Percentiles rank a stretch among this genome's conserved stretches.
These are phyloP conservation scores for Rhizopogon roseolus DNA, from an alignment of 768 basidiomycete species.

Conservation along the genomic window DNA sequence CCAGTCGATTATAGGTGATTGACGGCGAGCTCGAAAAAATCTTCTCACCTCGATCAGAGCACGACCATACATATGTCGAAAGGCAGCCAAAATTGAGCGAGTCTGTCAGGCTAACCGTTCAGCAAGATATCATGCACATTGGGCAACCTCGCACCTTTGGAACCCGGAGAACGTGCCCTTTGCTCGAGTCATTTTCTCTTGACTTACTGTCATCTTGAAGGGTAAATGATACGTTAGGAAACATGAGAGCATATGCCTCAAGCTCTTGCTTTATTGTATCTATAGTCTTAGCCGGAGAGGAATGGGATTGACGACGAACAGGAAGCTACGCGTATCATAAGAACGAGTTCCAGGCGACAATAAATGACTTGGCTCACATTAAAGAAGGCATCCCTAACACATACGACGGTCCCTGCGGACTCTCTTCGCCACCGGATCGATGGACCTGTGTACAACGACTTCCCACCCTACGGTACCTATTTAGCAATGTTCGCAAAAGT, in stretches of 20 bases:
- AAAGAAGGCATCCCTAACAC: slow-evolving; percentile 85
- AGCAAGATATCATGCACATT: not conserved
- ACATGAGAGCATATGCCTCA: slow-evolving; percentile 69
- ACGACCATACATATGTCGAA: slow-evolving; percentile 70
- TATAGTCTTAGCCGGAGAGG: slow-evolving; percentile 50
- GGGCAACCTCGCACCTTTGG: slow-evolving; percentile 49
- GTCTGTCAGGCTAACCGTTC: slow-evolving; percentile 40
- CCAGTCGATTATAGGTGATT: not conserved
- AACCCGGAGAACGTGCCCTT: slow-evolving; percentile 50
- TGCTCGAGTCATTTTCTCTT: slow-evolving; percentile 26
- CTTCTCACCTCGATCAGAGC: slow-evolving; percentile 60
- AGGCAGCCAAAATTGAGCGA: slow-evolving; percentile 56
- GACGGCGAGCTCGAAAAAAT: not conserved
- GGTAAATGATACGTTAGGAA: slow-evolving; percentile 64
- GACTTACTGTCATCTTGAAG: slow-evolving; percentile 50
- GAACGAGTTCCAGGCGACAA: not conserved
- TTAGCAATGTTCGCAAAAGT: not conserved
- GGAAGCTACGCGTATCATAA: slow-evolving; percentile 51
- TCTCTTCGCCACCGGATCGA: slow-evolving; percentile 75
- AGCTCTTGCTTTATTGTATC: slow-evolving; percentile 68
- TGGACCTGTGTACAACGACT: slow-evolving; percentile 63
- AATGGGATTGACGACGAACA: slow-evolving; percentile 71
- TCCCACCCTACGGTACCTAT: slow-evolving; percentile 46
- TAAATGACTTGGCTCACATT: slow-evolving; percentile 48
- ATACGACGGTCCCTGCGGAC: slow-evolving; percentile 73